These are phyloP conservation scores for Schwanniomyces occidentalis DNA, from an alignment of 805 yeast genomes.

Conservation along the genomic window DNA sequence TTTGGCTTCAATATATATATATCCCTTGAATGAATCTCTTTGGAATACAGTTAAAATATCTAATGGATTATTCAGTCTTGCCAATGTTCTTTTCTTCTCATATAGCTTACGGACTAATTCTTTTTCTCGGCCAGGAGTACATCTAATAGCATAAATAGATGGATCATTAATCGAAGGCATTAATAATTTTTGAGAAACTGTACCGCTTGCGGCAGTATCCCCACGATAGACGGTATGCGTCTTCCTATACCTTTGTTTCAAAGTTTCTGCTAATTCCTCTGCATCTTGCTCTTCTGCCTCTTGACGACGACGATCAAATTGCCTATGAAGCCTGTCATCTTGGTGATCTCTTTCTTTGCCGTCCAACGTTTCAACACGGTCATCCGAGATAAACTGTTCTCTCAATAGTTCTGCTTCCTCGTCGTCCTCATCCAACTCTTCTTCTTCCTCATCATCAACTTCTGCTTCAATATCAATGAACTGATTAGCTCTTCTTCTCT, in stretches of 20 bases:
- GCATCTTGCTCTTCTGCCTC: constrained; percentile 93
- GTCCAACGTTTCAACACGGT: constrained; percentile 64
- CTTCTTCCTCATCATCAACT: constrained; percentile 97
- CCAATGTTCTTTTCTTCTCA: constrained; percentile 79
- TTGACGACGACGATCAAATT: constrained; percentile 83
- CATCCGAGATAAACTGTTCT: constrained; percentile 80
- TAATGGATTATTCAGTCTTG: constrained; percentile 72
- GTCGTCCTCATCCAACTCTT: constrained; percentile 83
- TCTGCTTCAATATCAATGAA: constrained; percentile 97
- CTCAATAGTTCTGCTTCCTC: constrained; percentile 85
- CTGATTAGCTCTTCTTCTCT: constrained; percentile 64
- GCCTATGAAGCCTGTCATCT: constrained; percentile 86
- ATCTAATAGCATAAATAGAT: constrained; percentile 91
- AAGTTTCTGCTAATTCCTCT: constrained; percentile 86
- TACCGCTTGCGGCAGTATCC: constrained; percentile 59
- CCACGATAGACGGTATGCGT: constrained; percentile 83
- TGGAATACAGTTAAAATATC: constrained; percentile 90
- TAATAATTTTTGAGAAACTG: constrained; percentile 87
- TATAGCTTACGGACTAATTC: constrained; percentile 81
- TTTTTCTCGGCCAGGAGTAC: constrained; percentile 90
- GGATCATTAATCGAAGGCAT: constrained; percentile 97
- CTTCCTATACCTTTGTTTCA: constrained; percentile 90
- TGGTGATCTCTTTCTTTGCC: constrained; percentile 40
- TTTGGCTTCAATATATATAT: constrained; percentile 91
- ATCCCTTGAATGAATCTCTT: constrained; percentile 89